Percentiles rank a stretch among this genome's conserved stretches.
These are phyloP conservation scores for Chrysanthemum seticuspe DNA, from an alignment of 129 eudicot species.

Conservation along the genomic window DNA sequence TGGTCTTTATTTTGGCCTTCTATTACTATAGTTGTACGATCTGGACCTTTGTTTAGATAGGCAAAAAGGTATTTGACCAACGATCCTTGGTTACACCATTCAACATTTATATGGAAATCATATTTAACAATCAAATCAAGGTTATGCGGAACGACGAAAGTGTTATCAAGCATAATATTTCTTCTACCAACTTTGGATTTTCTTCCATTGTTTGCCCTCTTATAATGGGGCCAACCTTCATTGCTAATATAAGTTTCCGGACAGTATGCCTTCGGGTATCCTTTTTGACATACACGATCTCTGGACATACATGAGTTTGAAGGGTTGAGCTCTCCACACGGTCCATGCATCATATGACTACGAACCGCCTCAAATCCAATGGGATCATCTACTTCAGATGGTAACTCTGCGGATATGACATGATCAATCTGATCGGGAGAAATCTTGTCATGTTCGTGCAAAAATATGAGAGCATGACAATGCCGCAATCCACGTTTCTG, in stretches of 20 bases:
- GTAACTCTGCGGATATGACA: neutral
- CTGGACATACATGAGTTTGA: neutral
- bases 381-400: neutral
- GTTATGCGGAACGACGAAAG: neutral
- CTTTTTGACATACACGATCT: neutral
- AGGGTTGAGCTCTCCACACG: neutral
- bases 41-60: too few relatives aligned
- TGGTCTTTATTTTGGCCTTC: too few relatives aligned
- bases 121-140: neutral
- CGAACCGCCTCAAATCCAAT: neutral
- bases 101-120: neutral
- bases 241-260: neutral
- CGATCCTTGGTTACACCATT: too few relatives aligned
- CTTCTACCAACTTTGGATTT: neutral
- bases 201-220: neutral
- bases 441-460: too few relatives aligned
- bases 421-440: neutral
- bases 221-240: neutral
- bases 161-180: neutral
- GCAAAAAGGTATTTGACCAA: too few relatives aligned
- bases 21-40: too few relatives aligned
- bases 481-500: too few relatives aligned
- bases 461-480: too few relatives aligned
- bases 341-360: constrained; percentile 4
- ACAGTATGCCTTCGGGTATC: neutral